Base-by-base conservation (phyloP, 2,329 filamentous ascomycete genomes). In the Coniochaeta ligniaria region DNA sequence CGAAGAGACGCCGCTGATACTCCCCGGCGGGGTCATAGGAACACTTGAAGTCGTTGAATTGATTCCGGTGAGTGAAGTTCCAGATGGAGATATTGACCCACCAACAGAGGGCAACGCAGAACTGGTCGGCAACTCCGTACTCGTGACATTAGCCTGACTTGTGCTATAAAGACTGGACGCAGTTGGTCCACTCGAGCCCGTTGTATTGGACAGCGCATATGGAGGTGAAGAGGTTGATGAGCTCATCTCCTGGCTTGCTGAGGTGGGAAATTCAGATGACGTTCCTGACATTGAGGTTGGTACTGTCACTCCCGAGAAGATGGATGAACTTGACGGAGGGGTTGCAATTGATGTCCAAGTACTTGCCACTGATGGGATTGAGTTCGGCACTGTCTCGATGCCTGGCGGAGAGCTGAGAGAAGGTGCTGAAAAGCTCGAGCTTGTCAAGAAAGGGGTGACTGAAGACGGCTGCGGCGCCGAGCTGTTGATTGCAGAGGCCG, bases 131-230 rank as follows among this genome's bases (percentile, higher is more conserved):
- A 41, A 38, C 31, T 45, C 60, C 26, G 57, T 61, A 22, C 59
- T 36, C 4, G 58, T 60, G 11, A 20, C 33, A 35, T 12, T 33
- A 3, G 9, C 2, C 17, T 20, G 54, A 11, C 33, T 57, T 6
- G 54, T 57, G 35, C 47, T n/a, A n/a, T n/a, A n/a, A n/a, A n/a
- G n/a, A n/a, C 38, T 16, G 59, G 22, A 36, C 50, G 28, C 33
- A n/a, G 54, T 57, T 24, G 54, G 54, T n/a, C 54, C 54, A 17
- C 33, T 43, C 31, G 43, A 20, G 58, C 41, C 57, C 8, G 54
- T 61, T 11, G 61, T 57, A 17, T 62, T 62, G 24, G 58, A 56
- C 31, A 61, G 35, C 24, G 59, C 38, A 59, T 57, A 63, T 16
- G 59, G 60, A 33, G 35, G 14, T 24, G 60, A 58, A 33, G 45